Evolutionary conservation across 2,329 filamentous ascomycete genomes (phyloP), one percentile per base, ranked within the genome.

Genomic region (Monilinia polystroma): DNA sequence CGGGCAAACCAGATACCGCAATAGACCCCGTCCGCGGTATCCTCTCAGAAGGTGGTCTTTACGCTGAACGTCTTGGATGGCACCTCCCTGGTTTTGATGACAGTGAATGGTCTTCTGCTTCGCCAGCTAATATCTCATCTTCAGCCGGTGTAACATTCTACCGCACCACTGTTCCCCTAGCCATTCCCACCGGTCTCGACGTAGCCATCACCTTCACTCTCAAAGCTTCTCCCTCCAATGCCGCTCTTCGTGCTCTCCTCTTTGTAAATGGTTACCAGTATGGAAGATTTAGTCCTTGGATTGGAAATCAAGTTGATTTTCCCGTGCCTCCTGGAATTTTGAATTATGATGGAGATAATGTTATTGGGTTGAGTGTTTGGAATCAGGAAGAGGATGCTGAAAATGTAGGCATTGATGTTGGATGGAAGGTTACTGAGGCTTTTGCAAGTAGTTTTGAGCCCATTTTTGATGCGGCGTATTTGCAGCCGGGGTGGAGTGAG

Each of bases 231-330:
- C 75, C 76, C 0, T 77, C 78, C 3, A 67, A 57, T n/a, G 75
- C 77, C n/a, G 78, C 79, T 0, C 80, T 84, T 20, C 80, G 86
- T 14, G 82, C 81, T 0, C 80, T 86, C 70, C 75, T 88, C 3
- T 88, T 85, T 63, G 81, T 88, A 20, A 88, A 88, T 60, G 85
- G 85, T 0, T 88, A 87, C 70, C 64, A 63, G 16, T 67, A 66
- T 47, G 65, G 59, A 18, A 23, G 65, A 26, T 68, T 64, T 23
- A 68, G 47, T 43, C 67, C 65, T 3, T 59, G 49, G 59, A 67
- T 68, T 47, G 63, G 66, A 1, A 55, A 66, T n/a, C 63, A 66
- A 6, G 47, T 66, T 18, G 66, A 57, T 11, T 67, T 67, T 20
- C 66, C 66, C 1, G 66, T 67, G 8, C 66, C 63, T 20, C 66